Percentiles rank a stretch among this genome's conserved stretches.
Conservation (phyloP, 306 rosid species). For the Prinsepia uniflora region DNA sequence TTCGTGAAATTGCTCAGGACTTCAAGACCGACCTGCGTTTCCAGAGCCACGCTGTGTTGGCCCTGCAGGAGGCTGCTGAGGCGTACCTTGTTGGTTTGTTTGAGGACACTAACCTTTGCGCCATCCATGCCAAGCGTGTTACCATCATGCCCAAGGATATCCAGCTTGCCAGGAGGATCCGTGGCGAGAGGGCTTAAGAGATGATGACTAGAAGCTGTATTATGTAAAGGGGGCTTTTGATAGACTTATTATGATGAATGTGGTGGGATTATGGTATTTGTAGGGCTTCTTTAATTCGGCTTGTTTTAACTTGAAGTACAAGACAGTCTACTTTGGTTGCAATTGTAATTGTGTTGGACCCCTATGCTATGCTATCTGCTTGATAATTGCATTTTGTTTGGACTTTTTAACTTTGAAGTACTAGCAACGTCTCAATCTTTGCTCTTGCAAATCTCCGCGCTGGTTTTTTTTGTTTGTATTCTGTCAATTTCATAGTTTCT, state of each 20-base stretch:
- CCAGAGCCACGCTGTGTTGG: conserved; percentile 45
- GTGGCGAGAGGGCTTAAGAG: conserved; percentile 32
- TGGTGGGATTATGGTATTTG: neutral
- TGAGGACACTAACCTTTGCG: conserved; percentile 44
- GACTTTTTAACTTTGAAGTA: too few relatives aligned
- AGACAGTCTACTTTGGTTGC: neutral
- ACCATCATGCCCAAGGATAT: conserved; percentile 38
- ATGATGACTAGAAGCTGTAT: neutral
- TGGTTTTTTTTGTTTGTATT: neutral
- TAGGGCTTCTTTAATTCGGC: neutral
- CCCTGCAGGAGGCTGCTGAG: conserved; percentile 46
- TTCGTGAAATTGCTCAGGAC: conserved; percentile 35
- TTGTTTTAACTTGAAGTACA: neutral
- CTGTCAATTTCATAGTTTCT: neutral
- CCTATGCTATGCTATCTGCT: neutral
- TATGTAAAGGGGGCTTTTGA: neutral
- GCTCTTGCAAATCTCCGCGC: neutral
- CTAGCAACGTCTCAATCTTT: neutral
- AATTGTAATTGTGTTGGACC: neutral
- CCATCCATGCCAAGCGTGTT: conserved; percentile 39
- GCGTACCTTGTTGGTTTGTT: conserved; percentile 45
- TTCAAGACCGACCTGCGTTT: conserved; percentile 45
- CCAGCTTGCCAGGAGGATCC: conserved; percentile 43
- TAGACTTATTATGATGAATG: neutral
- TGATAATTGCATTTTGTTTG: neutral